Evolutionary conservation across 2,329 filamentous ascomycete genomes (phyloP), one percentile per base, ranked within the genome.

Genomic region (Pseudocercospora eumusae): DNA sequence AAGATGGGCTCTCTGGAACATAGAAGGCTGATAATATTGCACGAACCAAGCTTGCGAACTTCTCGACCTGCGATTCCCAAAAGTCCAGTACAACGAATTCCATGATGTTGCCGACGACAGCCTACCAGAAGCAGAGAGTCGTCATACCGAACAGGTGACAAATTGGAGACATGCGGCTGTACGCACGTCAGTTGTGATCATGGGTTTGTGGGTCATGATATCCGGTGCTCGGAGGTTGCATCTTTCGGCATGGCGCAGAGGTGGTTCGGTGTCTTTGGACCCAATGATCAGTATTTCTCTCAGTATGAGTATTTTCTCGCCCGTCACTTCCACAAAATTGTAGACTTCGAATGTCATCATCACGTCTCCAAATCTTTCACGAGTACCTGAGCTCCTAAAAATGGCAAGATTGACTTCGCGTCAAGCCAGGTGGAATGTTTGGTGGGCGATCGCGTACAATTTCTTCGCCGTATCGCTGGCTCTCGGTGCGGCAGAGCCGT

Each of bases 41-140:
- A 45, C 23, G 42, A 45, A 20, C 13, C n/a, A 45, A 23, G 42
- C 42, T 20, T 45, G 42, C 21, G 42, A 45, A 23, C 42, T 45
- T 45, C 42, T 45, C 18, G 42, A 45, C 21, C 18, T 45, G 23
- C 42, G 23, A 13, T 23, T 45, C 7, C 21, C 23, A 4, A 45
- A 45, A 23, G 21, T 45, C 42, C 42, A 45, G 21, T 45, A 45
- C 42, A 45, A 45, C 42, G 42, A 45, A 45, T 45, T 45, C 42
- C 18, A 45, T 45, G 42, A 45, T 23, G 42, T 6, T 3, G 11
- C 42, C n/a, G 2, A 4, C n/a, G 42, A 23, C 9, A 4, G 6
- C 6, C 9, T 23, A 8, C 11, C 21, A 45, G 42, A 23, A 45
- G 18, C n/a, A 45, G 42, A 23, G 8, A n/a, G 15, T n/a, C 8